phyloP scores from a whole-genome alignment of 2,329 filamentous ascomycete species.

The Colletotrichum cereale region DNA sequence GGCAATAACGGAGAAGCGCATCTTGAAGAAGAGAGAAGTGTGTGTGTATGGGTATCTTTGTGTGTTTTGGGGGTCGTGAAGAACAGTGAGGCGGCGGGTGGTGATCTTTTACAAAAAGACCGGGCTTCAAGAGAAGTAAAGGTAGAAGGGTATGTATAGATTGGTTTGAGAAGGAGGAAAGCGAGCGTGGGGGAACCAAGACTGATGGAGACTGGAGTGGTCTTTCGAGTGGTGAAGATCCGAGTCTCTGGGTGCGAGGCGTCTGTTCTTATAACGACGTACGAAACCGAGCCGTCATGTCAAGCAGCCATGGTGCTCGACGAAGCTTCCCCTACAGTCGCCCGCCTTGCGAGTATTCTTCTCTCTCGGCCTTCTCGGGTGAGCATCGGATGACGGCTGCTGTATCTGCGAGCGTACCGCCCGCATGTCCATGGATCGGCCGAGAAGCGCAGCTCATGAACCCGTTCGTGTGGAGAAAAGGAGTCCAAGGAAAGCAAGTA shows the following conservation, averaged over 20 bases:
- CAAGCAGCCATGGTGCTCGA: constrained; percentile 2
- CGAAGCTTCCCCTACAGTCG: constrained; percentile 5
- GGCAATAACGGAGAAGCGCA: constrained; percentile 36
- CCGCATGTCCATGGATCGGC: constrained; percentile 3
- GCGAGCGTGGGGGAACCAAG: constrained; percentile 30
- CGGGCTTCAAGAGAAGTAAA: neutral
- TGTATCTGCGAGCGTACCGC: constrained; percentile 5
- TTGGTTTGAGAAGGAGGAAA: neutral
- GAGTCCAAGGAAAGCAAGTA: neutral
- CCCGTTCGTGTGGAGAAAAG: neutral
- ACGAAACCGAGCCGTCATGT: neutral
- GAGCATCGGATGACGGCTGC: constrained; percentile 2
- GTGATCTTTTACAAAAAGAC: constrained; percentile 32
- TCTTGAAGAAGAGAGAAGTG: constrained; percentile 29
- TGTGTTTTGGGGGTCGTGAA: neutral
- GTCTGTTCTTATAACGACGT: constrained; percentile 31
- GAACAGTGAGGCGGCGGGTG: neutral
- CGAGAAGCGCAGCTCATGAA: constrained; percentile 18
- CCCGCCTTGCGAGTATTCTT: constrained; percentile 4
- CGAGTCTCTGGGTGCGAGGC: constrained; percentile 16
- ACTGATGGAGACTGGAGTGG: constrained; percentile 35
- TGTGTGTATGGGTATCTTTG: neutral
- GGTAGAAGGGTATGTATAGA: neutral
- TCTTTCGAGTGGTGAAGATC: constrained; percentile 12
- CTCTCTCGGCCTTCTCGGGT: constrained; percentile 11